Percentiles rank a stretch among this genome's conserved stretches.
phyloP scores from a whole-genome alignment of 129 eudicot genomes.

The Centaurea solstitialis region DNA sequence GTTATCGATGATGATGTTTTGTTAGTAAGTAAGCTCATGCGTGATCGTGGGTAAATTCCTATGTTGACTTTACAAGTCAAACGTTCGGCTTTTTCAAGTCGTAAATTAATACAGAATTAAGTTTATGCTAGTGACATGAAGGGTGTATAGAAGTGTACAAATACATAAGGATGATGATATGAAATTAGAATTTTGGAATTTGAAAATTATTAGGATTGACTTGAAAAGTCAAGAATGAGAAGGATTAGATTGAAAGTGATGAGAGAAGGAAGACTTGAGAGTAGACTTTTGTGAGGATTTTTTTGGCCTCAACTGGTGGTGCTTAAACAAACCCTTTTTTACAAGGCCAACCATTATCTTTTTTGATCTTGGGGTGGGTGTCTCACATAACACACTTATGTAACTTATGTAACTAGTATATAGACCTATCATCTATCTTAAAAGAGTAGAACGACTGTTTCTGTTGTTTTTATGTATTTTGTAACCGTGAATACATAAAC shows the following conservation, averaged over 20 bases:
- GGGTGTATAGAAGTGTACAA: background rate
- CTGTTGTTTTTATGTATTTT: background rate
- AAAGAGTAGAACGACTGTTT: background rate
- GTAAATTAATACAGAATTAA: background rate
- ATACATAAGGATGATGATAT: background rate
- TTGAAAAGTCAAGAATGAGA: slow-evolving; percentile 31
- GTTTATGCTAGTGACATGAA: slow-evolving; percentile 1
- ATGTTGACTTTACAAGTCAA: background rate
- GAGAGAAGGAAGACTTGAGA: slow-evolving; percentile 25
- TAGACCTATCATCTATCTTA: background rate
- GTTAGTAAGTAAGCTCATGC: slow-evolving; percentile 7
- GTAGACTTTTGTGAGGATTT: slow-evolving; percentile 44
- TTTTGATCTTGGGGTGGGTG: background rate
- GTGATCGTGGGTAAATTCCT: background rate
- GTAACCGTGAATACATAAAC: background rate
- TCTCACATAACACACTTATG: background rate
- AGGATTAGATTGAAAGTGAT: slow-evolving; percentile 17
- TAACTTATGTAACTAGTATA: no score
- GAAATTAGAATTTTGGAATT: background rate
- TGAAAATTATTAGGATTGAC: slow-evolving; percentile 26
- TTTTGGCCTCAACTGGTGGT: slow-evolving; percentile 31
- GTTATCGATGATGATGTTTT: background rate
- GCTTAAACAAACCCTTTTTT: slow-evolving; percentile 37
- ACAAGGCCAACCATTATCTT: slow-evolving; percentile 20
- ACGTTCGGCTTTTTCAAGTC: background rate